Evolutionary conservation across 2,329 filamentous ascomycete species (phyloP), one percentile per base, ranked within the genome.

Genomic region (Ceratocystis variospora): DNA sequence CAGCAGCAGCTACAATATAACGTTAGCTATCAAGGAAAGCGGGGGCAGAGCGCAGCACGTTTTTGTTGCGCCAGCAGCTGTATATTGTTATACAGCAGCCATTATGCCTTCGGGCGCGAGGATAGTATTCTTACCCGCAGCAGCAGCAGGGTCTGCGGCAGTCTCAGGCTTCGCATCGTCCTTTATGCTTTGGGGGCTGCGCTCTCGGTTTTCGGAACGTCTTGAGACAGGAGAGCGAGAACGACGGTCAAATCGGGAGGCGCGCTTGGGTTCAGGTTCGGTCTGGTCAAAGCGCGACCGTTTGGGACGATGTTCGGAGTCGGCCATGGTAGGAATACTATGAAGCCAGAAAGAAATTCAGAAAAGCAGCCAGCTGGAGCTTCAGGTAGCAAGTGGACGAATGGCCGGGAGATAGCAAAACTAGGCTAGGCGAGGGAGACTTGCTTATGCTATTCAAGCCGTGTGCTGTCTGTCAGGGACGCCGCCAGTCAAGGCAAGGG

Each of bases 271-370:
- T 73, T 94, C 90, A 5, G 89, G 86, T 74, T 93, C 90, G 61
- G 86, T 94, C 76, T 95, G 90, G 74, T 97, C 93, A 77, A 97
- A 96, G 75, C 93, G 90, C 73, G 91, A 96, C 69, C 91, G 88
- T 80, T 96, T 96, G 68, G 80, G 79, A 68, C 85, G 84, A 74
- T 86, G 83, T 71, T 92, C 88, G 69, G 87, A 81, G 72, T 94
- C 90, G 70, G 88, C 85, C 90, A 96, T 78, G 65, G 44, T 70
- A 33, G 28, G 25, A 31, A 19, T 7, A 31, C 28, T 63, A 19
- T 7, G 22, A 28, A 41, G 37, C 37, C 37, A 10, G 8, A 3
- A 41, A 6, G 2, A 37, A 41, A n/a, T 3, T 17, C 25, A 48
- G 44, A 31, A n/a, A 31, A n/a, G 44, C 37, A 44, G 19, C 12